Percentiles rank a stretch among this genome's conserved stretches.
Evolutionary conservation across 202 grass and related monocot species (phyloP).

Genomic region (Schoenoplectus triqueter): DNA sequence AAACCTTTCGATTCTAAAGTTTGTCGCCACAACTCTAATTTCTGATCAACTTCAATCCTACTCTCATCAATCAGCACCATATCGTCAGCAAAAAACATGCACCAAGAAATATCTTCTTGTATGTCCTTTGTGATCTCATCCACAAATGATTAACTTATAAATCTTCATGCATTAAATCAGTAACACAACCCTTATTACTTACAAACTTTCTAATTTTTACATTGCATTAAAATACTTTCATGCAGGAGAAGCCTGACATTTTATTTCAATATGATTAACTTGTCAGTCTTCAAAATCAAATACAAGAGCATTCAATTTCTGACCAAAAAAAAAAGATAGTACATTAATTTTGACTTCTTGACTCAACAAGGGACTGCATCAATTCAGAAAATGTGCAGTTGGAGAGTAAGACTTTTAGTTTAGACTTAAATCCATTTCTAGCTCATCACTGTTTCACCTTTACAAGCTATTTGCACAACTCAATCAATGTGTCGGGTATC

Average conservation of each 20-base stretch:
- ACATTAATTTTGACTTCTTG: background rate
- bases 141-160: too few relatives aligned
- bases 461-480: background rate
- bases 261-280: background rate
- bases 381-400: background rate
- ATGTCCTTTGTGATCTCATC: too few relatives aligned
- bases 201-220: too few relatives aligned
- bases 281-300: background rate
- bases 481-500: background rate
- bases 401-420: background rate
- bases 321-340: background rate
- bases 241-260: background rate
- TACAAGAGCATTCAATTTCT: background rate
- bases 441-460: background rate
- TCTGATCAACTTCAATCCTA: too few relatives aligned
- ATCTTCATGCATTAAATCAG: too few relatives aligned
- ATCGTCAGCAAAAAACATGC: too few relatives aligned
- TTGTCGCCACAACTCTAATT: too few relatives aligned
- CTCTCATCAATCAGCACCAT: too few relatives aligned
- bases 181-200: too few relatives aligned
- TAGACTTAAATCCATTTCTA: background rate
- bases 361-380: background rate
- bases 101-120: too few relatives aligned
- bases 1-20: too few relatives aligned
- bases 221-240: too few relatives aligned